A percentile compares a stretch with the other conserved stretches of the same genome.
Conservation (phyloP, 2,329 filamentous ascomycete genomes). For the Sporothrix brasiliensis region DNA sequence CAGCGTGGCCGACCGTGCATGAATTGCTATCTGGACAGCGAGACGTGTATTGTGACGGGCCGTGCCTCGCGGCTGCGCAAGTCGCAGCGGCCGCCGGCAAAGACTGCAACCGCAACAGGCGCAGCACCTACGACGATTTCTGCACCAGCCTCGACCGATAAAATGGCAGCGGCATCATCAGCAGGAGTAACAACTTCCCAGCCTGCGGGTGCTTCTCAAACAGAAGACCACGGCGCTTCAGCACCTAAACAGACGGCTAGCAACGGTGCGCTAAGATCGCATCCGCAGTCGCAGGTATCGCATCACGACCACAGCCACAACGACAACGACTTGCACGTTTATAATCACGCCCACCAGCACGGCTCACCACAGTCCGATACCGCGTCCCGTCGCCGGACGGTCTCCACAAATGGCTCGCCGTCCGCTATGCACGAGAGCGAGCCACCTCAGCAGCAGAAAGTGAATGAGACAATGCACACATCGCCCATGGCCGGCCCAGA, state of each 20-base stretch:
- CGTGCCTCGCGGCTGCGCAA: conserved; percentile 33
- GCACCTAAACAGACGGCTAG: background rate
- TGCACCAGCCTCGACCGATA: background rate
- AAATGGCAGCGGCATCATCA: background rate
- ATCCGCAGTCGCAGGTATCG: background rate
- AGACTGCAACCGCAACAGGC: background rate
- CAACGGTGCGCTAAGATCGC: background rate
- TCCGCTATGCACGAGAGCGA: conserved; percentile 1
- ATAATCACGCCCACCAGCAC: background rate
- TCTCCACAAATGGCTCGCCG: conserved; percentile 14
- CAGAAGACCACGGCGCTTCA: background rate
- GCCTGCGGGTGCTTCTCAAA: background rate
- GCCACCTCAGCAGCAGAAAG: background rate
- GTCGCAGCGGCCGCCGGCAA: conserved; percentile 15
- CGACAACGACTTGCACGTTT: background rate
- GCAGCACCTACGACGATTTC: background rate
- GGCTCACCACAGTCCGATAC: conserved; percentile 25
- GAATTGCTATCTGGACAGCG: conserved; percentile 56
- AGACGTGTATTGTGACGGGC: conserved; percentile 43
- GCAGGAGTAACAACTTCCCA: background rate
- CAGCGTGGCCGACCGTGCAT: conserved; percentile 55
- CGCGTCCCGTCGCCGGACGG: conserved; percentile 5
- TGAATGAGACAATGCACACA: conserved; percentile 10
- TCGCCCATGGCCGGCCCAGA: background rate
- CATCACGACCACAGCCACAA: conserved; percentile 11